These are phyloP conservation scores for Colletotrichum coccodes DNA, from an alignment of 2,329 filamentous ascomycete species.

Conservation along the genomic window DNA sequence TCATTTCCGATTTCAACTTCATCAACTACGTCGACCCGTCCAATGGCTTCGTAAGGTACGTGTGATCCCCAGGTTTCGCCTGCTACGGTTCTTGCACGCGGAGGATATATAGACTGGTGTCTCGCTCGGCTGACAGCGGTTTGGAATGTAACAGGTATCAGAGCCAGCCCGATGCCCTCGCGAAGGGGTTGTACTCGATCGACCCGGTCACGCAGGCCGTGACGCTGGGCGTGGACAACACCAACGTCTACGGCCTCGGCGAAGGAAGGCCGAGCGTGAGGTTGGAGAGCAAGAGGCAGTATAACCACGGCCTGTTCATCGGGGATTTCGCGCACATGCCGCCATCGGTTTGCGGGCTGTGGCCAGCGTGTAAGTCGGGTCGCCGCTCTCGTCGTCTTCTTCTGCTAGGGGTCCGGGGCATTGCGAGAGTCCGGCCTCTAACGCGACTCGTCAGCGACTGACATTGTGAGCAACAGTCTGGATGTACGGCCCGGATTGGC, in stretches of 20 bases:
- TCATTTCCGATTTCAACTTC: constrained; percentile 61
- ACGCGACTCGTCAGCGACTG: no score
- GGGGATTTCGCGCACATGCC: constrained; percentile 81
- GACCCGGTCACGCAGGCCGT: constrained; percentile 53
- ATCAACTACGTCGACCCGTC: constrained; percentile 67
- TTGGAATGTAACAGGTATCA: constrained; percentile 50
- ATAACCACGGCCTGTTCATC: constrained; percentile 75
- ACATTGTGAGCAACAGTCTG: constrained; percentile 51
- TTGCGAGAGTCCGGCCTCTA: no score
- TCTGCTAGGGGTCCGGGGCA: neutral
- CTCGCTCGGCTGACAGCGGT: neutral
- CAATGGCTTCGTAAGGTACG: constrained; percentile 74
- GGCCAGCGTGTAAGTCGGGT: constrained; percentile 72
- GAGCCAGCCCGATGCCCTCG: constrained; percentile 49
- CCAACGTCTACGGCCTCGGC: constrained; percentile 46
- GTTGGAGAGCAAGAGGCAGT: constrained; percentile 71
- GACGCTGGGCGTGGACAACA: constrained; percentile 56
- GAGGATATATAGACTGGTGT: neutral
- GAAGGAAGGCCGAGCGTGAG: constrained; percentile 70
- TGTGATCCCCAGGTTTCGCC: constrained; percentile 40
- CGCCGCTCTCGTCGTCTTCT: no score
- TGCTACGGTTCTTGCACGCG: neutral
- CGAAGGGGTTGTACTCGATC: constrained; percentile 52
- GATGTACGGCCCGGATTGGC: constrained; percentile 69
- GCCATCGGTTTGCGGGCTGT: constrained; percentile 74